phyloP scores from a whole-genome alignment of 148 eudicot species.

The Diospyros lotus region DNA sequence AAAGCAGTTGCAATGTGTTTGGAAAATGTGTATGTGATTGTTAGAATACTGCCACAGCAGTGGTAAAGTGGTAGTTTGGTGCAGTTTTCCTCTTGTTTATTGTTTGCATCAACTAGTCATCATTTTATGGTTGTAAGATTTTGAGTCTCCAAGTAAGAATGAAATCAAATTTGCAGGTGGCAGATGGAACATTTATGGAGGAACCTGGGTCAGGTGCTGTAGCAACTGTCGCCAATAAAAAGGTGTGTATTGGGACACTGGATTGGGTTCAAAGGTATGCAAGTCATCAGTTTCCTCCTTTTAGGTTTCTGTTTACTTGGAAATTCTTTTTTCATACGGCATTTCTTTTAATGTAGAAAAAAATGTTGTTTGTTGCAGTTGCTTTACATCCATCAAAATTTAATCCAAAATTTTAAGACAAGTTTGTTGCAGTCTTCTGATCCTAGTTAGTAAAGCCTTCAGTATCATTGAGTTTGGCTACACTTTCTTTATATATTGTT shows the following conservation, averaged over 20 bases:
- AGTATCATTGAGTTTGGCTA: not conserved
- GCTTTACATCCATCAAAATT: not conserved
- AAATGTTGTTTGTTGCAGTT: not conserved
- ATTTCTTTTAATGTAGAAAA: conserved; percentile 1
- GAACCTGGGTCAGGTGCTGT: conserved; percentile 99
- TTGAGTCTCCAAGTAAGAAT: not conserved
- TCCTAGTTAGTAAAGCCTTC: not conserved
- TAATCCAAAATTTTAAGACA: too few species aligned
- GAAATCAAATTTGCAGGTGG: conserved; percentile 30
- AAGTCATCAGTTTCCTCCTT: conserved; percentile 1
- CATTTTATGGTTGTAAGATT: conserved; percentile 9
- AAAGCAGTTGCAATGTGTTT: too few species aligned
- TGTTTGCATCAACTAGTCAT: not conserved
- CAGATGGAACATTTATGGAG: conserved; percentile 82
- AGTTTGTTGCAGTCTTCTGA: not conserved
- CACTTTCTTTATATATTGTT: not conserved
- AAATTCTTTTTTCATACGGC: not conserved
- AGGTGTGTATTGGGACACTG: conserved; percentile 78
- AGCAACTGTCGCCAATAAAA: conserved; percentile 58
- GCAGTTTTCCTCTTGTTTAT: not conserved
- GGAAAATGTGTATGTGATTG: too few species aligned
- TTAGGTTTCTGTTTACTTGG: not conserved
- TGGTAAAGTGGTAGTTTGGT: too few species aligned
- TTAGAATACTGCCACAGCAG: not conserved
- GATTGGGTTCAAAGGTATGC: conserved; percentile 81